Evolutionary conservation across 768 basidiomycete genomes (phyloP).

Genomic region (Rhizopogon rudus): DNA sequence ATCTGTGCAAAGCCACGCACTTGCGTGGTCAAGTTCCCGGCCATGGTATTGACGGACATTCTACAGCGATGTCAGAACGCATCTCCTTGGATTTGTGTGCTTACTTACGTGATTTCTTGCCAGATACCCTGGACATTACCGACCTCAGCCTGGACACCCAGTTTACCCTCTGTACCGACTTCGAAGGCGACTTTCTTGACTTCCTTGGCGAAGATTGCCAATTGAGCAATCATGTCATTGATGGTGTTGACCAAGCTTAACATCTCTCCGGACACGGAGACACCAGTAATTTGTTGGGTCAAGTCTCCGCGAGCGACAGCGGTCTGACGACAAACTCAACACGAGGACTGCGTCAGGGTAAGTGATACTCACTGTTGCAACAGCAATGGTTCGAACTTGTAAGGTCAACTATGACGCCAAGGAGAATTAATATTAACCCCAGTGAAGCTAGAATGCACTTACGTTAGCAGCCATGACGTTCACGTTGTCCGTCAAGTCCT

Average conservation of each 20-base stretch:
- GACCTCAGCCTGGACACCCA: constrained; percentile 96
- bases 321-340: constrained; percentile 40
- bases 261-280: constrained; percentile 94
- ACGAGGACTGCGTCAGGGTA: background rate
- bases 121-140: constrained; percentile 97
- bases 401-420: constrained; percentile 62
- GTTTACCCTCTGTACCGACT: constrained; percentile 97
- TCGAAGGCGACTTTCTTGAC: constrained; percentile 96
- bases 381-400: constrained; percentile 91
- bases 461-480: constrained; percentile 95
- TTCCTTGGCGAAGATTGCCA: constrained; percentile 68
- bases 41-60: constrained; percentile 97
- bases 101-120: constrained; percentile 93
- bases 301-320: constrained; percentile 94
- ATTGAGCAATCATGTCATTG: constrained; percentile 78
- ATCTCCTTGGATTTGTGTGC: background rate
- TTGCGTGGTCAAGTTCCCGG: constrained; percentile 93
- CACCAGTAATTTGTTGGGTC: constrained; percentile 88
- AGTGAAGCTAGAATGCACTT: constrained; percentile 20
- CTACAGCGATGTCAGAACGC: constrained; percentile 33
- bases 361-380: constrained; percentile 66
- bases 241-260: constrained; percentile 95
- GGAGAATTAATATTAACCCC: background rate
- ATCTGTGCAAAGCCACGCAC: constrained; percentile 99
- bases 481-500: constrained; percentile 91